A percentile compares a stretch with the other conserved stretches of the same genome.
These are phyloP conservation scores for sorghum (Sorghum bicolor) DNA, from an alignment of 176 grass and related monocot genomes.

Conservation along the genomic window DNA sequence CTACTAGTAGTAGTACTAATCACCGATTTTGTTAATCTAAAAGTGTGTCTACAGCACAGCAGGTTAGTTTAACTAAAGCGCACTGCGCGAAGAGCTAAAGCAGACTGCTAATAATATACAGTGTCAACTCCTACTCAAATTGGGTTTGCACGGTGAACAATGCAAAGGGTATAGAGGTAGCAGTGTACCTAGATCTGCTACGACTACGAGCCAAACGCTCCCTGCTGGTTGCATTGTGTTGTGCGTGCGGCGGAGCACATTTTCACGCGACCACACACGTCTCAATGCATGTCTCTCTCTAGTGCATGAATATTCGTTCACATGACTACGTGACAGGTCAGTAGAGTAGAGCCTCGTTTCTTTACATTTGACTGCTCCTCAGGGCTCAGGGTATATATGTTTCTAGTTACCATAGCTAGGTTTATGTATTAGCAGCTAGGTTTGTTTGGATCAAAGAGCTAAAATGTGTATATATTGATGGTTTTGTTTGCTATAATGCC, in stretches of 20 bases:
- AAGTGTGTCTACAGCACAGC: neutral
- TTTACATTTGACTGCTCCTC: no score
- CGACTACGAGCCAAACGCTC: constrained; percentile 28
- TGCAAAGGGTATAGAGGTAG: neutral
- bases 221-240: neutral
- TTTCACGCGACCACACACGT: constrained; percentile 1
- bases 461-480: no score
- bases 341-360: no score
- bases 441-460: no score
- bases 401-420: no score
- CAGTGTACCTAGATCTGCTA: neutral
- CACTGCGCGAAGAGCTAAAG: neutral
- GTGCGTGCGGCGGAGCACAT: neutral
- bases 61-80: neutral
- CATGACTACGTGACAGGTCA: neutral
- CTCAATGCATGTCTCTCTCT: neutral
- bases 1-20: neutral
- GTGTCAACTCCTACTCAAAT: constrained; percentile 2
- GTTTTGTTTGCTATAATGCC: no score
- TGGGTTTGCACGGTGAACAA: neutral
- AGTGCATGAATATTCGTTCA: neutral
- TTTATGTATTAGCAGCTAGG: no score
- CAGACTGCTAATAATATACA: neutral
- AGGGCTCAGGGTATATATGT: no score
- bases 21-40: neutral